Evolutionary conservation across 768 basidiomycete genomes (phyloP).

Genomic region (Mycena alexandri): DNA sequence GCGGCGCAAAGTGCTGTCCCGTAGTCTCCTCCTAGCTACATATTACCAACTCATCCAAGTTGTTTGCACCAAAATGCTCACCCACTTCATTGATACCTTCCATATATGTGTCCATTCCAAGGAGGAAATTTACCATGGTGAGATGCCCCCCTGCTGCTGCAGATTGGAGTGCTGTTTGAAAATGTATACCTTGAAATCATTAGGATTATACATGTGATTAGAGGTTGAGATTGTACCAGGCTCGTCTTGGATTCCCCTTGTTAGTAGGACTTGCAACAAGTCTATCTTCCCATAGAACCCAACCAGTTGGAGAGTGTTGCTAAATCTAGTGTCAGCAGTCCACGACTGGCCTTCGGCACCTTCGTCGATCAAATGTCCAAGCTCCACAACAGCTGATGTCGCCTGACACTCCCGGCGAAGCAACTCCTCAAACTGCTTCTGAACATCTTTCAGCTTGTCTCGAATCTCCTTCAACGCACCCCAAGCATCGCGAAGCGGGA

Average conservation of each 20-base stretch:
- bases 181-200: not conserved
- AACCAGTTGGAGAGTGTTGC: too few species aligned
- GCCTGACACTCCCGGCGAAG: constrained; percentile 4
- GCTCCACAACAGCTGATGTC: not conserved
- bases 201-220: not conserved
- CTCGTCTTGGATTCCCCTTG: too few species aligned
- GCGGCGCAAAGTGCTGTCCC: too few species aligned
- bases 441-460: constrained; percentile 1
- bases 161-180: not conserved
- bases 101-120: not conserved
- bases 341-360: too few species aligned
- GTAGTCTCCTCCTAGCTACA: too few species aligned
- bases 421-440: constrained; percentile 3
- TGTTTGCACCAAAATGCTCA: too few species aligned
- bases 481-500: too few species aligned
- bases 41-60: too few species aligned
- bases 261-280: too few species aligned
- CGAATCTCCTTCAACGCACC: too few species aligned
- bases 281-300: too few species aligned
- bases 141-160: not conserved
- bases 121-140: not conserved
- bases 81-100: not conserved
- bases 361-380: not conserved
- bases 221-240: not conserved
- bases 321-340: too few species aligned